Conservation (phyloP, 1,284 basidiomycete genomes). For the Coniferiporia sulphurascens region DNA sequence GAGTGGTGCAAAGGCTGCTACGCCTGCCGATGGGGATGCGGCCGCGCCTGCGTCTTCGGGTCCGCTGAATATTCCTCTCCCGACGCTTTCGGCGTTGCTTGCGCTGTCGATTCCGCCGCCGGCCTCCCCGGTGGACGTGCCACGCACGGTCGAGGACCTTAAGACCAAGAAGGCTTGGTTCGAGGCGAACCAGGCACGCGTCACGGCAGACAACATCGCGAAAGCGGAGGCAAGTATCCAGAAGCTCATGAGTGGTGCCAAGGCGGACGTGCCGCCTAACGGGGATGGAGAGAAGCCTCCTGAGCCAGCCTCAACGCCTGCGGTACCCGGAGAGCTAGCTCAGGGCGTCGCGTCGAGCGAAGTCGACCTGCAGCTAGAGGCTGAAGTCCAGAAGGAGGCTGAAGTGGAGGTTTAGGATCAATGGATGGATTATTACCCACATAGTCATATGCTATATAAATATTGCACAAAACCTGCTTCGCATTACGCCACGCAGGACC, state of each 20-base stretch:
- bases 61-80: conserved; percentile 77
- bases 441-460: conserved; percentile 5
- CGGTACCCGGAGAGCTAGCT: conserved; percentile 27
- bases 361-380: conserved; percentile 46
- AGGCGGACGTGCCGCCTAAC: conserved; percentile 37
- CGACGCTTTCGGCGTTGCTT: conserved; percentile 84
- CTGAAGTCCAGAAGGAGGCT: conserved; percentile 30
- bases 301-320: conserved; percentile 44
- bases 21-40: conserved; percentile 32
- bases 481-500: conserved; percentile 1
- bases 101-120: conserved; percentile 90
- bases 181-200: conserved; percentile 68
- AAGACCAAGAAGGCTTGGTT: conserved; percentile 96
- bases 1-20: conserved; percentile 27
- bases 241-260: conserved; percentile 51
- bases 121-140: conserved; percentile 69
- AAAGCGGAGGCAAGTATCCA: conserved; percentile 80
- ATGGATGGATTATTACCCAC: background rate
- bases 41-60: conserved; percentile 29
- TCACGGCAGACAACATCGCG: conserved; percentile 67
- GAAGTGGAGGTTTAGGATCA: conserved; percentile 22
- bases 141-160: conserved; percentile 84
- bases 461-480: conserved; percentile 6
- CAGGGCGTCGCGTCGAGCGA: conserved; percentile 36
- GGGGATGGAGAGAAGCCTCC: conserved; percentile 42